Evolutionary conservation across 1,284 basidiomycete genomes (phyloP).

Genomic region (Moniliella sp.): DNA sequence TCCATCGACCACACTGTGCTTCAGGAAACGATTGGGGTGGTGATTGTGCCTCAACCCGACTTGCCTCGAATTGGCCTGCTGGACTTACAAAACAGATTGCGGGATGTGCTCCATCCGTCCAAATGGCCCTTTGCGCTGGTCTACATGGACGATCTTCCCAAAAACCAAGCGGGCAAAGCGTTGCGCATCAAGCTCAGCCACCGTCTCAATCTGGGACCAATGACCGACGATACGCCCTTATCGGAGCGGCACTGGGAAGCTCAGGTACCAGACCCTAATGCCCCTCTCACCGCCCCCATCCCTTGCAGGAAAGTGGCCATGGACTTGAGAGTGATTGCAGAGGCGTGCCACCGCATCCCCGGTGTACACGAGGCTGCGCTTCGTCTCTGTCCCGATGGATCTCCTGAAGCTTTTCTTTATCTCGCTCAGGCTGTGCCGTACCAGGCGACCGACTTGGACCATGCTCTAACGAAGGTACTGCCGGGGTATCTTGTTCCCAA

Average conservation of each 20-base stretch:
- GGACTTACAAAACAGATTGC: conserved; percentile 31
- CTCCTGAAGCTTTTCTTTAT: conserved; percentile 31
- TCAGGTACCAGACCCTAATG: conserved; percentile 26
- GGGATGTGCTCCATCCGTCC: conserved; percentile 28
- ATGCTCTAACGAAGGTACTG: conserved; percentile 29
- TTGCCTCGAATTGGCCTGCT: conserved; percentile 30
- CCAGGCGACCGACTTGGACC: conserved; percentile 31
- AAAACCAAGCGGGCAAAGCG: conserved; percentile 33
- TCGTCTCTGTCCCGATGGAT: conserved; percentile 26
- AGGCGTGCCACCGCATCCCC: conserved; percentile 33
- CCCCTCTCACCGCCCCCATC: conserved; percentile 27
- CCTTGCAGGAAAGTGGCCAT: conserved; percentile 29
- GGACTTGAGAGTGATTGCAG: conserved; percentile 29
- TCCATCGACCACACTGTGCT: conserved; percentile 32
- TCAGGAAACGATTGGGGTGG: conserved; percentile 33
- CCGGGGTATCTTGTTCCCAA: conserved; percentile 33
- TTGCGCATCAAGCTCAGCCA: conserved; percentile 33
- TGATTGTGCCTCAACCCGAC: conserved; percentile 29
- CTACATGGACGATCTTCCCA: conserved; percentile 33
- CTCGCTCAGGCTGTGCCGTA: conserved; percentile 32
- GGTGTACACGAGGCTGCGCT: conserved; percentile 32
- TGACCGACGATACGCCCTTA: conserved; percentile 29
- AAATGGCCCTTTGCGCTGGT: conserved; percentile 33
- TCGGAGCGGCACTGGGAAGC: conserved; percentile 32
- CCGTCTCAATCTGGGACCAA: conserved; percentile 29